phyloP scores from a whole-genome alignment of 2,329 filamentous ascomycete genomes.

The Madurella mycetomatis region DNA sequence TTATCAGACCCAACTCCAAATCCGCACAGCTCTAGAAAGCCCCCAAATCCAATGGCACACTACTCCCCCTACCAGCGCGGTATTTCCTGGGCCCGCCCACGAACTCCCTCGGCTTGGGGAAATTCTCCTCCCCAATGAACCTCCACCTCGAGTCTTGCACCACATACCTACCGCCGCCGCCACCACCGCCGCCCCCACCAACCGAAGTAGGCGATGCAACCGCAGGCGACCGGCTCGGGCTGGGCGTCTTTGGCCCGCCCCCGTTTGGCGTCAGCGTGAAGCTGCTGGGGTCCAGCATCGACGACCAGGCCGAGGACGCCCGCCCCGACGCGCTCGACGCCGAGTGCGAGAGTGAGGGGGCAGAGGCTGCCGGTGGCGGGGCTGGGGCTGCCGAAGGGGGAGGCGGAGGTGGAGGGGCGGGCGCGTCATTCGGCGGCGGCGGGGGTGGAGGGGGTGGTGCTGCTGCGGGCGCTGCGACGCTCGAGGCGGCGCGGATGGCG shows the following conservation, averaged over 20 bases:
- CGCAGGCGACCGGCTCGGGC: slow-evolving; percentile 38
- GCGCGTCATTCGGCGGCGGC: slow-evolving; percentile 32
- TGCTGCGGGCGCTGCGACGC: slow-evolving; percentile 25
- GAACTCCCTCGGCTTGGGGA: slow-evolving; percentile 84
- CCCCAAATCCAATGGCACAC: slow-evolving; percentile 81
- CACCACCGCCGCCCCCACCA: slow-evolving; percentile 1
- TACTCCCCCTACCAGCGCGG: slow-evolving; percentile 86
- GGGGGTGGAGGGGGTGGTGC: slow-evolving; percentile 34
- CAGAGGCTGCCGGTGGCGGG: slow-evolving; percentile 31
- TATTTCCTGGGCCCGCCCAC: slow-evolving; percentile 71
- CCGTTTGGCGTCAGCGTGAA: slow-evolving; percentile 70
- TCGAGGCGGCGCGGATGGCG: slow-evolving; percentile 35
- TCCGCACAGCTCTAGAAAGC: slow-evolving; percentile 39
- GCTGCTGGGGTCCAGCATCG: slow-evolving; percentile 68
- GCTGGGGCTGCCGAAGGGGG: slow-evolving; percentile 36
- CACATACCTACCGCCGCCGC: slow-evolving; percentile 36
- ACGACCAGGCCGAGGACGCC: slow-evolving; percentile 47
- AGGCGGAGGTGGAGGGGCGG: slow-evolving; percentile 37
- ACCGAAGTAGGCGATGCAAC: not conserved
- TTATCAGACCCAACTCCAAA: not conserved
- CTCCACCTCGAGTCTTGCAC: slow-evolving; percentile 80
- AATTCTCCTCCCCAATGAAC: slow-evolving; percentile 74
- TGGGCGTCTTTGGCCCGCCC: slow-evolving; percentile 41
- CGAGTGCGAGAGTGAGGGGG: slow-evolving; percentile 32
- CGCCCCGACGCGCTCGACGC: slow-evolving; percentile 29